Evolutionary conservation across 1,284 basidiomycete species (phyloP).

Genomic region (Phlebopus sp.): DNA sequence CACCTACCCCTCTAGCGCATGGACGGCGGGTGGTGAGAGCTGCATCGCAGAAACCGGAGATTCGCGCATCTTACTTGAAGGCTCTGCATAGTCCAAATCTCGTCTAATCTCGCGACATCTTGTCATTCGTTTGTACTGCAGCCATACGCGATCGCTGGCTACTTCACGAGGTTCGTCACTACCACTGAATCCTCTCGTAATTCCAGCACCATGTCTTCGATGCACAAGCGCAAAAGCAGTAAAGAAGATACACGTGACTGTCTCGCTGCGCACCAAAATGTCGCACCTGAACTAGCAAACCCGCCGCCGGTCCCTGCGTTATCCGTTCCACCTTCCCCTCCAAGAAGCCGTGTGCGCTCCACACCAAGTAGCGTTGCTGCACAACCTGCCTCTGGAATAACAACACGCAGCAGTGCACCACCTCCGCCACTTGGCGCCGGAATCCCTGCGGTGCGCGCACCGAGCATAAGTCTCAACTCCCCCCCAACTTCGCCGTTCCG

Average conservation of each 20-base stretch:
- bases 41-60: too few relatives aligned
- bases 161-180: not conserved
- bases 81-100: not conserved
- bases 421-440: conserved; percentile 40
- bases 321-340: conserved; percentile 20
- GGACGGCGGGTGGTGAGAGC: too few relatives aligned
- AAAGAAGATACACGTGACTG: conserved; percentile 22
- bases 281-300: not conserved
- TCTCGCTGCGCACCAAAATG: not conserved
- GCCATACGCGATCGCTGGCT: not conserved
- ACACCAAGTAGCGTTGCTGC: conserved; percentile 31
- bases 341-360: conserved; percentile 37
- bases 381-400: conserved; percentile 23
- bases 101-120: not conserved
- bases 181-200: not conserved
- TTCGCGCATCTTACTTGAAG: too few relatives aligned
- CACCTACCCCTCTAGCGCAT: too few relatives aligned
- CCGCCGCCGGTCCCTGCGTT: conserved; percentile 9
- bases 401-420: conserved; percentile 14
- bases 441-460: conserved; percentile 35
- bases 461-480: conserved; percentile 24
- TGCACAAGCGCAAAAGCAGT: conserved; percentile 38
- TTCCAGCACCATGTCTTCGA: conserved; percentile 6
- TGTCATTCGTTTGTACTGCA: not conserved
- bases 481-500: conserved; percentile 48